Conservation (phyloP, 768 basidiomycete genomes). For the Suillus subaureus region DNA sequence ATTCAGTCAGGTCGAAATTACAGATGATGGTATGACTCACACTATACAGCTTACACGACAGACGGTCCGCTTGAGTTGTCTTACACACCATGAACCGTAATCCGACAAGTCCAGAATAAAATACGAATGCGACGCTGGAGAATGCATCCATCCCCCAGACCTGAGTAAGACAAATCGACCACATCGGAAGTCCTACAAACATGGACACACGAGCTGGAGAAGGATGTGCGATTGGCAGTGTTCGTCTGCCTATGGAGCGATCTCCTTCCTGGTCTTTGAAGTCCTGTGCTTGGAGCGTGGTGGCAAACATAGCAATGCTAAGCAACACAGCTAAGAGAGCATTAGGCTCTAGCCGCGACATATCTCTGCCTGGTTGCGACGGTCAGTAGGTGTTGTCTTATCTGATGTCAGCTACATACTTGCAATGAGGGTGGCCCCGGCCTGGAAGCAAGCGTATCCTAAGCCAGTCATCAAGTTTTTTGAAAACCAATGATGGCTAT, state of each 20-base stretch:
- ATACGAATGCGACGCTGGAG: constrained; percentile 28
- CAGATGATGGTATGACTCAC: constrained; percentile 18
- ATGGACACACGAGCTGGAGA: constrained; percentile 26
- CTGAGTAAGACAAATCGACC: constrained; percentile 30
- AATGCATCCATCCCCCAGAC: constrained; percentile 31
- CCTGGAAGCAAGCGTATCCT: constrained; percentile 41
- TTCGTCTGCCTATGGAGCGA: constrained; percentile 37
- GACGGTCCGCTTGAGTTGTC: constrained; percentile 24
- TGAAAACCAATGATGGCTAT: constrained; percentile 34
- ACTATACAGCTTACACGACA: constrained; percentile 34
- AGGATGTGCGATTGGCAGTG: constrained; percentile 48
- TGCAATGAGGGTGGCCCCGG: constrained; percentile 39
- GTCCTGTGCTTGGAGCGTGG: constrained; percentile 38
- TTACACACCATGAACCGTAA: constrained; percentile 28
- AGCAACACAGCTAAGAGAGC: constrained; percentile 31
- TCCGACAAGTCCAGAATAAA: constrained; percentile 27
- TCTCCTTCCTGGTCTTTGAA: constrained; percentile 49
- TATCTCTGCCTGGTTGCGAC: constrained; percentile 24
- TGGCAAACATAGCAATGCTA: constrained; percentile 37
- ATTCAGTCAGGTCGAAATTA: not conserved
- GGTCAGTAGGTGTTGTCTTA: constrained; percentile 10
- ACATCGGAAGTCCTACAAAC: constrained; percentile 30
- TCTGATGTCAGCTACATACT: constrained; percentile 25
- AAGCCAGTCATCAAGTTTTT: constrained; percentile 38
- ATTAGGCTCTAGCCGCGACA: constrained; percentile 25